phyloP scores from a whole-genome alignment of 176 grass and related monocot genomes.

The Aegilops umbellulata region DNA sequence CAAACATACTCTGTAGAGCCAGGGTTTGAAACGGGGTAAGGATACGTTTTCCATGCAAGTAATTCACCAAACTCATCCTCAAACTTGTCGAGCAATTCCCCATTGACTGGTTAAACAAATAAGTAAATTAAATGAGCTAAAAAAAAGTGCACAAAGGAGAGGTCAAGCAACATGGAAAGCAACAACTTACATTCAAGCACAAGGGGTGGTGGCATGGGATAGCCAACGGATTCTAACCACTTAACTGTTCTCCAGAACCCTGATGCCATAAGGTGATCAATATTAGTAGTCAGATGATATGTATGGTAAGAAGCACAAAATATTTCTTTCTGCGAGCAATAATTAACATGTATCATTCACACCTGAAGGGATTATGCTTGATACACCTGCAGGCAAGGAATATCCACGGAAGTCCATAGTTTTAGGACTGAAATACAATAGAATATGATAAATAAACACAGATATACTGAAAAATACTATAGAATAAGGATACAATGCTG shows the following conservation, averaged over 20 bases:
- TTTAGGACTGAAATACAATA: not conserved
- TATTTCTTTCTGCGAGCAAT: not conserved
- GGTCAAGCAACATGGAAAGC: not conserved
- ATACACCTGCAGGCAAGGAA: not conserved
- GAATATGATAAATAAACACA: not conserved
- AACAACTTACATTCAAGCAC: not conserved
- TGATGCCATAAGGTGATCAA: not conserved
- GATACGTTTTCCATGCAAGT: not conserved
- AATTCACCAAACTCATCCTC: slow-evolving; percentile 6
- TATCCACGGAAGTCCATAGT: not conserved
- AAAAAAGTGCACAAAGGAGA: not conserved
- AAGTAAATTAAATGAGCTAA: not conserved
- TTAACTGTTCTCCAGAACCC: not conserved
- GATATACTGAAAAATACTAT: not conserved
- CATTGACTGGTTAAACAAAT: slow-evolving; percentile 22
- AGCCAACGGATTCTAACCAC: not conserved
- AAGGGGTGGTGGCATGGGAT: slow-evolving; percentile 12
- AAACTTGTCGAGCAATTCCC: not conserved
- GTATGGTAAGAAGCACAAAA: not conserved
- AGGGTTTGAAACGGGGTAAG: no score
- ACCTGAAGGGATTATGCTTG: not conserved
- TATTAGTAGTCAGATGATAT: not conserved
- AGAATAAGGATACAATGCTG: not conserved
- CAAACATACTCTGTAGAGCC: not conserved
- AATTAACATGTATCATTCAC: not conserved